A percentile compares a stretch with the other conserved stretches of the same genome.
Evolutionary conservation across 257 asterid genomes (phyloP).

Genomic region (Scutellaria minor): DNA sequence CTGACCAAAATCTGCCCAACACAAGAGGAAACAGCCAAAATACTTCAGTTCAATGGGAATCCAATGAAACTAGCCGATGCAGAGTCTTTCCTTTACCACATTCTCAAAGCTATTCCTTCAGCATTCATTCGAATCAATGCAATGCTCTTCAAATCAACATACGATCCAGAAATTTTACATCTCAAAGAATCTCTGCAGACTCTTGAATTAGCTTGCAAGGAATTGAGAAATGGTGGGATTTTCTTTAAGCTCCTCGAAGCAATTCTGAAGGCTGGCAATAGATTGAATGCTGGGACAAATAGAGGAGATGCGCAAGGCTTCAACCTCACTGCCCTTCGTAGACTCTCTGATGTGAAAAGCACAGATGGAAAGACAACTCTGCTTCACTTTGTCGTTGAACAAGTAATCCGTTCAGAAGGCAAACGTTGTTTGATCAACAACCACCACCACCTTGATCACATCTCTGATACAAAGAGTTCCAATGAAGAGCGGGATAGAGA

Average conservation of each 20-base stretch:
- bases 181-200: slow-evolving; percentile 70
- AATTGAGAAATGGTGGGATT: slow-evolving; percentile 59
- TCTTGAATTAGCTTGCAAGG: slow-evolving; percentile 73
- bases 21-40: slow-evolving; percentile 61
- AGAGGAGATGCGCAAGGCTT: slow-evolving; percentile 90
- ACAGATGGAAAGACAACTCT: slow-evolving; percentile 78
- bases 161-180: slow-evolving; percentile 68
- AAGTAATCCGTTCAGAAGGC: slow-evolving; percentile 74
- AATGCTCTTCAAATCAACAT: slow-evolving; percentile 70
- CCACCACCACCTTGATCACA: neutral
- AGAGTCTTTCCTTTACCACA: slow-evolving; percentile 78
- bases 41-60: slow-evolving; percentile 66
- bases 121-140: slow-evolving; percentile 70
- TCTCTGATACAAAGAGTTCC: slow-evolving; percentile 28
- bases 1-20: slow-evolving; percentile 74
- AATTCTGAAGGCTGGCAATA: slow-evolving; percentile 83
- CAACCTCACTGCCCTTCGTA: slow-evolving; percentile 60
- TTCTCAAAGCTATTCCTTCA: slow-evolving; percentile 70
- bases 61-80: slow-evolving; percentile 75
- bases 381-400: slow-evolving; percentile 83
- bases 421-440: slow-evolving; percentile 42
- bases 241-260: slow-evolving; percentile 84
- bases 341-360: slow-evolving; percentile 73
- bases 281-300: slow-evolving; percentile 81
- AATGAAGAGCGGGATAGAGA: slow-evolving; percentile 47